phyloP scores from a whole-genome alignment of 2,329 filamentous ascomycete genomes.

The Polychaeton citri region DNA sequence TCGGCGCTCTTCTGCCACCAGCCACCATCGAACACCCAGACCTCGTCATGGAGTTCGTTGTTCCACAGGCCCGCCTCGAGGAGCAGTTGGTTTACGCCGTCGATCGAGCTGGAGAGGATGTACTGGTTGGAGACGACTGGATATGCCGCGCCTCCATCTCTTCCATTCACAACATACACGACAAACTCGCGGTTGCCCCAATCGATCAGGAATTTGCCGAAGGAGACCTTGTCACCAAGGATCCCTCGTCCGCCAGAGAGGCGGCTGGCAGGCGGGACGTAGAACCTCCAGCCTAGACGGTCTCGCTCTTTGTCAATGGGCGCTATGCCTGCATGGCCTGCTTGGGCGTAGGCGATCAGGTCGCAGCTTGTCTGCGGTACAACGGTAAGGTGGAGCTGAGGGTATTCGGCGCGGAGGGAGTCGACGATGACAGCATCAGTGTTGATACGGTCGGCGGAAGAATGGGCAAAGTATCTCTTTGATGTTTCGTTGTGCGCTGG shows the following conservation, averaged over 20 bases:
- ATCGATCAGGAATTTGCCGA: slow-evolving; percentile 33
- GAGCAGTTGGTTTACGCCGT: slow-evolving; percentile 37
- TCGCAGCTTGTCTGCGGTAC: slow-evolving; percentile 21
- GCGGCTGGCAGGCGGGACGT: slow-evolving; percentile 25
- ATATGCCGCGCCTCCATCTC: slow-evolving; percentile 24
- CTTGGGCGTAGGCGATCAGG: slow-evolving; percentile 29
- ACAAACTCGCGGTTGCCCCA: slow-evolving; percentile 32
- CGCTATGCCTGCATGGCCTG: slow-evolving; percentile 27
- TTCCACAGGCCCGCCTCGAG: slow-evolving; percentile 42
- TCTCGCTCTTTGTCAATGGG: slow-evolving; percentile 28
- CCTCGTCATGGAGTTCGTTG: slow-evolving; percentile 46
- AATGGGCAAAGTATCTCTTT: slow-evolving; percentile 30
- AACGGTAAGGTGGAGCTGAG: slow-evolving; percentile 30
- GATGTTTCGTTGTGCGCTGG: slow-evolving; percentile 22
- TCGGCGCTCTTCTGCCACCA: slow-evolving; percentile 50
- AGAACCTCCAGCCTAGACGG: slow-evolving; percentile 26
- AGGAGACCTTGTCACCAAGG: slow-evolving; percentile 25
- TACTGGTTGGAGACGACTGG: slow-evolving; percentile 27
- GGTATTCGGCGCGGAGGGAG: slow-evolving; percentile 32
- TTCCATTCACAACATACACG: slow-evolving; percentile 28
- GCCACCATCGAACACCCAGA: slow-evolving; percentile 53
- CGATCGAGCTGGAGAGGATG: slow-evolving; percentile 25
- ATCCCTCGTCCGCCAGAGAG: slow-evolving; percentile 23
- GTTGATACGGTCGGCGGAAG: slow-evolving; percentile 28
- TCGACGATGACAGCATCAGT: slow-evolving; percentile 31